These are phyloP conservation scores for Elasticomyces elasticus DNA, from an alignment of 495 filamentous ascomycete species.

Conservation along the genomic window DNA sequence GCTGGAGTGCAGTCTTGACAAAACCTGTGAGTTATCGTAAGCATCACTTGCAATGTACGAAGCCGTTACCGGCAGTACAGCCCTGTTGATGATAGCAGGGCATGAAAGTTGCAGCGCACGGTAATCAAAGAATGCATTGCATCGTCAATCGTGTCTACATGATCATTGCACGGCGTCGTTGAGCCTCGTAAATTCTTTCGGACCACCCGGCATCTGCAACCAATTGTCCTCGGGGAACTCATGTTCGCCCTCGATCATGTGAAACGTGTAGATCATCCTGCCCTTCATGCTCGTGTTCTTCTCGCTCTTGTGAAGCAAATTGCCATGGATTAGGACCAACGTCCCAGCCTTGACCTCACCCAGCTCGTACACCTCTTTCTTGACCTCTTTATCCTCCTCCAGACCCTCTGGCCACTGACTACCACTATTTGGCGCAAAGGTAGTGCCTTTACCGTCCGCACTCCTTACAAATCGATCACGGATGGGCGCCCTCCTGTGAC, in stretches of 20 bases:
- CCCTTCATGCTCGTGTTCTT: slow-evolving; percentile 74
- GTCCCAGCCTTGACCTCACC: slow-evolving; percentile 79
- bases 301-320: slow-evolving; percentile 92
- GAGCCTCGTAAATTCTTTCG: slow-evolving; percentile 62
- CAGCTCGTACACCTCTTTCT: slow-evolving; percentile 50
- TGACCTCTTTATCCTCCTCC: slow-evolving; percentile 25
- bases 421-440: slow-evolving; percentile 44
- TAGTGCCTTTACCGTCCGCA: slow-evolving; percentile 41
- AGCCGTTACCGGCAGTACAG: too few species aligned
- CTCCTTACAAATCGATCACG: slow-evolving; percentile 64
- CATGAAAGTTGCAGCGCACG: too few species aligned
- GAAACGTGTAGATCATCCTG: slow-evolving; percentile 94
- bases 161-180: slow-evolving; percentile 16
- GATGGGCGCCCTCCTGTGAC: slow-evolving; percentile 58
- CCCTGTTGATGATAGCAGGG: too few species aligned
- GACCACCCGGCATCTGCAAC: slow-evolving; percentile 63
- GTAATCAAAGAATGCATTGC: not conserved
- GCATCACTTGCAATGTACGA: too few species aligned
- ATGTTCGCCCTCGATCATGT: slow-evolving; percentile 82
- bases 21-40: too few species aligned
- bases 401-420: slow-evolving; percentile 38
- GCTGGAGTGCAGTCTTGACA: too few species aligned
- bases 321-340: slow-evolving; percentile 90
- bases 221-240: slow-evolving; percentile 83
- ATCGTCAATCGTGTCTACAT: not conserved